Evolutionary conservation across 805 yeast species (phyloP).

Genomic region (Cyberlindnera lachancei): DNA sequence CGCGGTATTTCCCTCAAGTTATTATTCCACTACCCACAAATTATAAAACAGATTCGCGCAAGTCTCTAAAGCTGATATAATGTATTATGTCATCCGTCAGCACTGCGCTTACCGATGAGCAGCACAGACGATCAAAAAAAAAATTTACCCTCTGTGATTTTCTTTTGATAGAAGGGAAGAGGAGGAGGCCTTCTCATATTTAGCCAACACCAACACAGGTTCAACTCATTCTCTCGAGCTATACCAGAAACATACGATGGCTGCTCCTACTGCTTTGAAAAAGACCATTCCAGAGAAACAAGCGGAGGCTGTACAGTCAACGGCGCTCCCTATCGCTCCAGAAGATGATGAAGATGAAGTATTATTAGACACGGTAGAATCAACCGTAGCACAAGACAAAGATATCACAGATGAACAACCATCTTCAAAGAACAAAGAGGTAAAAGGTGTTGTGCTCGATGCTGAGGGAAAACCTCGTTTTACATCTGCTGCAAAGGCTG

Average conservation of each 20-base stretch:
- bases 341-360: constrained; percentile 30
- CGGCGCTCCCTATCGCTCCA: constrained; percentile 6
- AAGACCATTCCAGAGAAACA: constrained; percentile 3
- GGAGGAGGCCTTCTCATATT: no score
- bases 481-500: constrained; percentile 56
- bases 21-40: no score
- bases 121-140: no score
- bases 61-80: no score
- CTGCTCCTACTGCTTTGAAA: constrained; percentile 37
- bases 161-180: no score
- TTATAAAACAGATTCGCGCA: no score
- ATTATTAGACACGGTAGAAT: constrained; percentile 30
- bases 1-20: no score
- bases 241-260: constrained; percentile 31
- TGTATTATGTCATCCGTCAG: no score
- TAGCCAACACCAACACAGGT: no score
- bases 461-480: constrained; percentile 86
- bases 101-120: no score
- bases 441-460: constrained; percentile 40
- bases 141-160: no score
- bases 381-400: constrained; percentile 25
- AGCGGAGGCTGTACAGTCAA: background rate
- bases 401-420: constrained; percentile 7
- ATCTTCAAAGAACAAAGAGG: constrained; percentile 17
- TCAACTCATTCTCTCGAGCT: no score